A percentile compares a stretch with the other conserved stretches of the same genome.
Evolutionary conservation across 73 alveolate genomes (phyloP).

Genomic region (Blepharisma stoltei): DNA sequence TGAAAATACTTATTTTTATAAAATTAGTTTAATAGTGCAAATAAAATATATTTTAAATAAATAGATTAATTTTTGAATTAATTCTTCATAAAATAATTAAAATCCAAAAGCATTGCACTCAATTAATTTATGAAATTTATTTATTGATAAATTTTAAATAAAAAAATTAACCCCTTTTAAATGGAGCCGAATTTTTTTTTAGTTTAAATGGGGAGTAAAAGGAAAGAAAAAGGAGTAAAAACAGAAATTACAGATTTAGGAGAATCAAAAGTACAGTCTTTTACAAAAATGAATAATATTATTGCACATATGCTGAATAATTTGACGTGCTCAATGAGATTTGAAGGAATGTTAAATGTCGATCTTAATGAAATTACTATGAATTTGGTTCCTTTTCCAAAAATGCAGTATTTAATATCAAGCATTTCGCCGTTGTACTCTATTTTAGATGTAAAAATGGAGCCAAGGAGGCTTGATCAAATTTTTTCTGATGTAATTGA

Average conservation of each 20-base stretch:
- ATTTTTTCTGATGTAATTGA: slow-evolving; percentile 91
- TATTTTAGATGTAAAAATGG: slow-evolving; percentile 84
- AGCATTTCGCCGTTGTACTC: slow-evolving; percentile 95
- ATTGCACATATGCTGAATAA: slow-evolving; percentile 98
- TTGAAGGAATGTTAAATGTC: slow-evolving; percentile 98
- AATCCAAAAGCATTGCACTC: too few species aligned
- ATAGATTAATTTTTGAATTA: too few species aligned
- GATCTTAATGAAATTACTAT: slow-evolving; percentile 99
- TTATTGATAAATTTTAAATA: too few species aligned
- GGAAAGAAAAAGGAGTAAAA: slow-evolving; percentile 37
- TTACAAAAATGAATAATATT: slow-evolving; percentile 93
- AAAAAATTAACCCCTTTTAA: too few species aligned
- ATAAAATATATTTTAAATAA: too few species aligned
- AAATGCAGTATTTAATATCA: slow-evolving; percentile 94
- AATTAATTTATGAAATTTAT: too few species aligned
- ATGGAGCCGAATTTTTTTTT: too few species aligned
- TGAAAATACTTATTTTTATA: too few species aligned
- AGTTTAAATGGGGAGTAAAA: too few species aligned
- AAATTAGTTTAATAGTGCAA: too few species aligned
- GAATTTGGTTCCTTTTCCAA: slow-evolving; percentile 99
- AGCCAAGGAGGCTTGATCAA: slow-evolving; percentile 95
- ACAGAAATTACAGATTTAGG: slow-evolving; percentile 44
- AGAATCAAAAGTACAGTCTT: slow-evolving; percentile 70
- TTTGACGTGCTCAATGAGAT: slow-evolving; percentile 99
- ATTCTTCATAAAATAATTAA: too few species aligned